Evolutionary conservation across 1,284 basidiomycete genomes (phyloP).

Genomic region (Cerrena zonata): DNA sequence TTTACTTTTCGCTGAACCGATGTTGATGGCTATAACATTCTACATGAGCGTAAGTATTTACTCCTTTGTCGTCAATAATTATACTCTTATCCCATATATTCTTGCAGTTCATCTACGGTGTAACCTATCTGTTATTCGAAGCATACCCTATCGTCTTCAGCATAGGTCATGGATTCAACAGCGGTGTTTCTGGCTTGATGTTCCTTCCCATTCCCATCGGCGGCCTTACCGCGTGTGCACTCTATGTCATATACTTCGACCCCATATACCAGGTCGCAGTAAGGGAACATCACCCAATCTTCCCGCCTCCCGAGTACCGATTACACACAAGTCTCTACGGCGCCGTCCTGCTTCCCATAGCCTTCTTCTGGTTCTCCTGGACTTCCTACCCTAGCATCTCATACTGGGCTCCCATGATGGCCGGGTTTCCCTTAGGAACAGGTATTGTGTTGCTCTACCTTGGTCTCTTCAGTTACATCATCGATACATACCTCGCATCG

Average conservation of each 20-base stretch:
- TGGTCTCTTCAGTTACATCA: conserved; percentile 26
- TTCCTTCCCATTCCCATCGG: conserved; percentile 55
- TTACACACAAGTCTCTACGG: conserved; percentile 51
- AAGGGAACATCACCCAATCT: conserved; percentile 41
- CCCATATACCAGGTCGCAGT: conserved; percentile 45
- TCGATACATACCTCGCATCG: conserved; percentile 52
- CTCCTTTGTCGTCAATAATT: not conserved
- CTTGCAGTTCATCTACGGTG: conserved; percentile 52
- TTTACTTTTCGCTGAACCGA: conserved; percentile 69
- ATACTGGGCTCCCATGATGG: conserved; percentile 53
- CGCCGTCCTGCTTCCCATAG: conserved; percentile 49
- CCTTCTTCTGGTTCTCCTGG: conserved; percentile 70
- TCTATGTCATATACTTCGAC: conserved; percentile 48
- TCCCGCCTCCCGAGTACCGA: conserved; percentile 64
- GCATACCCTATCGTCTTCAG: conserved; percentile 57
- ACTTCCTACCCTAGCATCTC: conserved; percentile 51
- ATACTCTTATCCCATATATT: no score
- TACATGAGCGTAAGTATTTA: conserved; percentile 54
- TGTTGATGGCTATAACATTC: conserved; percentile 65
- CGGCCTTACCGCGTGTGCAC: conserved; percentile 39
- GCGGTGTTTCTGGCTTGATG: conserved; percentile 44
- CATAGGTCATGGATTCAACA: conserved; percentile 45
- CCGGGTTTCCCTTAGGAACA: conserved; percentile 50
- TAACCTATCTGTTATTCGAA: conserved; percentile 57
- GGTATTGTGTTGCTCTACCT: conserved; percentile 32